Percentiles rank a stretch among this genome's conserved stretches.
These are phyloP conservation scores for Mortierella sp. DNA, from an alignment of 371 early-diverging fungal genomes.

Conservation along the genomic window DNA sequence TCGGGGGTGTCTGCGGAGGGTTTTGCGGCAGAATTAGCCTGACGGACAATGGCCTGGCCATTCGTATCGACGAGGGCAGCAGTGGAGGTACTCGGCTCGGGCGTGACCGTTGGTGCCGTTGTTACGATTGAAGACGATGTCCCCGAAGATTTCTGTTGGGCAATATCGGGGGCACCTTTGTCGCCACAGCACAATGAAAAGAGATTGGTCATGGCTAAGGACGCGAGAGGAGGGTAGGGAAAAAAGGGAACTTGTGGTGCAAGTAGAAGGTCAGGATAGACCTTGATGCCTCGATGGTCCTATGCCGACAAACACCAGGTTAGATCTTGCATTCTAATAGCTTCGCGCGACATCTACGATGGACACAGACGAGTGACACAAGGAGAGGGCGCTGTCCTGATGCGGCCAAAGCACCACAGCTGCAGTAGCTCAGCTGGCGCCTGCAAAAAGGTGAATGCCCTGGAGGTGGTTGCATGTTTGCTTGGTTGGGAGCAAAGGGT, in stretches of 20 bases:
- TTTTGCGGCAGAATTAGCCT: constrained; percentile 6
- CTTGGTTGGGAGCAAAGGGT: too few relatives aligned
- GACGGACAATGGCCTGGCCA: too few relatives aligned
- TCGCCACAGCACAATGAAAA: constrained; percentile 38
- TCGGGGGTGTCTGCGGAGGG: constrained; percentile 8
- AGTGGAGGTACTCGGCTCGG: constrained; percentile 4
- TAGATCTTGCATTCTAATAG: not conserved
- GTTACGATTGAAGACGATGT: too few relatives aligned
- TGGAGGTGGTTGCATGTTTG: too few relatives aligned
- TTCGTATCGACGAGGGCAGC: not conserved
- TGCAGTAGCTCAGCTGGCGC: too few relatives aligned
- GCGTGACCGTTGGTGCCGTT: not conserved
- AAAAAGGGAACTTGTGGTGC: not conserved
- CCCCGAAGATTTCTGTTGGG: not conserved
- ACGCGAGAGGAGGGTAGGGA: not conserved
- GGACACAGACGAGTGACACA: not conserved
- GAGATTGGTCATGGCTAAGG: constrained; percentile 27
- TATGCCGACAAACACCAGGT: too few relatives aligned
- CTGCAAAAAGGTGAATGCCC: too few relatives aligned
- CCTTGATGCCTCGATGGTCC: too few relatives aligned
- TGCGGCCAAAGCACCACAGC: too few relatives aligned
- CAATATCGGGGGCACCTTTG: constrained; percentile 8
- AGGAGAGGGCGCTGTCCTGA: too few relatives aligned
- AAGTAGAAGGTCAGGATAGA: not conserved
- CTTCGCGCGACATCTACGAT: not conserved